Percentiles rank a stretch among this genome's conserved stretches.
phyloP scores from a whole-genome alignment of 371 early-diverging fungal species.

The Dinochytrium kinnereticum region DNA sequence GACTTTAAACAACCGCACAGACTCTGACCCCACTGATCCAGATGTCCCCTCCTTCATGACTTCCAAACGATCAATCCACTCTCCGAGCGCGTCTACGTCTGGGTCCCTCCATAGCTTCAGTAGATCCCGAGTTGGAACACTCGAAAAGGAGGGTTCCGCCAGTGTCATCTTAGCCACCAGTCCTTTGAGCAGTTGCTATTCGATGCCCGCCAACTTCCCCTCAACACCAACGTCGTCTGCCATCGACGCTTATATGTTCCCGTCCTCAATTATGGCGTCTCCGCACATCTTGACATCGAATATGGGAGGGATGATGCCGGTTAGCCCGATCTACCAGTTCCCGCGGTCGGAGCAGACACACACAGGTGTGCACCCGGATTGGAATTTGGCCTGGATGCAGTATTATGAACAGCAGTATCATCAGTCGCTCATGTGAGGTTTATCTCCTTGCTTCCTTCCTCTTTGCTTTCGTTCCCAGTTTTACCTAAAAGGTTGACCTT shows the following conservation, averaged over 20 bases:
- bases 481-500: background rate
- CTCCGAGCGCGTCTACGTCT: background rate
- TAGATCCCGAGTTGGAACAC: background rate
- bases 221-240: background rate
- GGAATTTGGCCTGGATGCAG: conserved; percentile 12
- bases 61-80: background rate
- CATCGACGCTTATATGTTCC: background rate
- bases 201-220: background rate
- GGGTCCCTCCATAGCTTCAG: background rate
- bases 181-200: background rate
- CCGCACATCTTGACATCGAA: background rate
- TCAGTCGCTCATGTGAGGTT: background rate
- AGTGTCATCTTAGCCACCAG: background rate
- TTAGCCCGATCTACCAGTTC: background rate
- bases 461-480: background rate
- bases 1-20: background rate
- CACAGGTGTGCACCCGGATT: background rate
- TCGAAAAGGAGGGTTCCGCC: background rate
- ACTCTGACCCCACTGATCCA: background rate
- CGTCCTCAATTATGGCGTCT: background rate
- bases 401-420: conserved; percentile 16
- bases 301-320: background rate
- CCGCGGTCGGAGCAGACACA: conserved; percentile 1
- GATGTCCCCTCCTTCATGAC: conserved; percentile 13
- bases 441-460: background rate